Evolutionary conservation across 2,329 filamentous ascomycete species (phyloP).

Genomic region (Botrytis hyacinthi): DNA sequence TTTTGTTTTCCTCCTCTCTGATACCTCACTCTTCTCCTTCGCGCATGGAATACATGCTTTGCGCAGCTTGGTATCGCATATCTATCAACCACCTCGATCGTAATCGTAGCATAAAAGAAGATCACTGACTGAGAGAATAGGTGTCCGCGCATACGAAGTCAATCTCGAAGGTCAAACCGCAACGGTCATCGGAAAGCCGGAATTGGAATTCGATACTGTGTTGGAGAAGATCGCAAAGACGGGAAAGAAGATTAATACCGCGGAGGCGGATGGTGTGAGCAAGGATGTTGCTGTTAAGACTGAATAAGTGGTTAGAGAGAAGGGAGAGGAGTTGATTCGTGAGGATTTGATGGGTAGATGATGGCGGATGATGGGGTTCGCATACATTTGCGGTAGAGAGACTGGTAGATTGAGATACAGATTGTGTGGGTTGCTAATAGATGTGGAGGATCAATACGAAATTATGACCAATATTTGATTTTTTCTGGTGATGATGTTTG

Average conservation of each 20-base stretch:
- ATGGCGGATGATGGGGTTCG: neutral
- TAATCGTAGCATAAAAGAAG: neutral
- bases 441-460: neutral
- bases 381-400: neutral
- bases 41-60: neutral
- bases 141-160: constrained; percentile 82
- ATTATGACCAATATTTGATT: neutral
- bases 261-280: constrained; percentile 64
- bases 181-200: constrained; percentile 67
- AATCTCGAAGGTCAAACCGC: constrained; percentile 84
- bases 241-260: constrained; percentile 84
- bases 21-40: neutral
- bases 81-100: neutral
- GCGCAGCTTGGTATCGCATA: neutral
- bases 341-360: neutral
- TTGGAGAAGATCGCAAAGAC: constrained; percentile 91
- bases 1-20: constrained; percentile 6
- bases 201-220: constrained; percentile 74
- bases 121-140: constrained; percentile 46
- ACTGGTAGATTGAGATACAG: neutral
- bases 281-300: constrained; percentile 49
- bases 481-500: neutral
- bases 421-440: neutral
- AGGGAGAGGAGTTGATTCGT: neutral
- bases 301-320: too few species aligned